These are phyloP conservation scores for Geopyxis carbonaria DNA, from an alignment of 495 filamentous ascomycete genomes.

Conservation along the genomic window DNA sequence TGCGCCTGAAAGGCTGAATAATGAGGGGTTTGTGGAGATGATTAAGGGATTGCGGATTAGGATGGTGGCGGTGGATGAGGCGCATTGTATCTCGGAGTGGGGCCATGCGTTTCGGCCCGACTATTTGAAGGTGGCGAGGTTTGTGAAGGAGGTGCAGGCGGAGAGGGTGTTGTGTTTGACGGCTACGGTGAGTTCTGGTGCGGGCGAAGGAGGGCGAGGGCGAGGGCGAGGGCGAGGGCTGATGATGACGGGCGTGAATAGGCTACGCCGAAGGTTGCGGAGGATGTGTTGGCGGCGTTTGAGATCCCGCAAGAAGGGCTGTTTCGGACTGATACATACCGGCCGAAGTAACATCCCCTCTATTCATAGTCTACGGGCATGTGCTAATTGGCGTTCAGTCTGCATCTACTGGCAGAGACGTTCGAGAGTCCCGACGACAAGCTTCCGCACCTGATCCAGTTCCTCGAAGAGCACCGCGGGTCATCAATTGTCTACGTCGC, in stretches of 20 bases:
- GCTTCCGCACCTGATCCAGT: slow-evolving; percentile 30
- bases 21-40: slow-evolving; percentile 38
- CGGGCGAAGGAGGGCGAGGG: no score
- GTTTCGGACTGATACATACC: slow-evolving; percentile 40
- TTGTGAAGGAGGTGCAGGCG: slow-evolving; percentile 37
- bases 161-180: slow-evolving; percentile 42
- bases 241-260: slow-evolving; percentile 1
- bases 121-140: slow-evolving; percentile 34
- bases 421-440: slow-evolving; percentile 29
- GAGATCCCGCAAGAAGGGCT: slow-evolving; percentile 32
- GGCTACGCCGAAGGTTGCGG: slow-evolving; percentile 37
- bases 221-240: no score
- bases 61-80: slow-evolving; percentile 82
- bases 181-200: slow-evolving; percentile 29
- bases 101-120: slow-evolving; percentile 96
- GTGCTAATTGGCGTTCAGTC: slow-evolving; percentile 10
- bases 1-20: slow-evolving; percentile 42
- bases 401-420: slow-evolving; percentile 34
- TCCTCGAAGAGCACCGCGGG: slow-evolving; percentile 33
- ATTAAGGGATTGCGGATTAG: slow-evolving; percentile 34
- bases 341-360: slow-evolving; percentile 29
- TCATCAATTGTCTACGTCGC: slow-evolving; percentile 42
- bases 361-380: background rate
- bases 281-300: slow-evolving; percentile 38
- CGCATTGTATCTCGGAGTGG: slow-evolving; percentile 98